phyloP scores from a whole-genome alignment of 1,284 basidiomycete genomes.

The Trametes sp. region DNA sequence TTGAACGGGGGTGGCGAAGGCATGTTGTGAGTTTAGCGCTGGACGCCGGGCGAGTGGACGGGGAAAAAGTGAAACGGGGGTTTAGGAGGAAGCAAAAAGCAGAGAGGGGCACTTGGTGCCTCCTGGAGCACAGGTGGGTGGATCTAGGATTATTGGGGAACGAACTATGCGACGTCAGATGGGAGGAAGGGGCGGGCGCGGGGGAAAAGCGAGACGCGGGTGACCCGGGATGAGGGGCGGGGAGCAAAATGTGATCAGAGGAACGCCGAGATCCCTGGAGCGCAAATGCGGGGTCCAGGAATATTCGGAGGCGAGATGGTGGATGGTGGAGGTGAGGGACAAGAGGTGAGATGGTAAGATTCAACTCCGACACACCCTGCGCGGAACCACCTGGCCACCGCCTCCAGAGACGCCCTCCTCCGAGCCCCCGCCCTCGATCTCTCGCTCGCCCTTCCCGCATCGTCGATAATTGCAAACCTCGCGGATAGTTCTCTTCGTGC shows the following conservation, averaged over 20 bases:
- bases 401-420: conserved; percentile 19
- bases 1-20: conserved; percentile 37
- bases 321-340: conserved; percentile 33
- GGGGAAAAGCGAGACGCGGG: conserved; percentile 5
- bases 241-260: conserved; percentile 8
- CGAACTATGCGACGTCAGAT: conserved; percentile 25
- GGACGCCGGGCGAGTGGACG: conserved; percentile 12
- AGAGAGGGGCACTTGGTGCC: conserved; percentile 5
- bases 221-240: not conserved
- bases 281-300: conserved; percentile 13
- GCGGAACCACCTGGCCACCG: conserved; percentile 34
- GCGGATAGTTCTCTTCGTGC: not conserved
- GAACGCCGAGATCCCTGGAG: conserved; percentile 15
- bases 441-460: too few relatives aligned
- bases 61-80: conserved; percentile 9
- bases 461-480: not conserved
- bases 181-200: conserved; percentile 15
- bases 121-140: conserved; percentile 7
- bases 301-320: conserved; percentile 26
- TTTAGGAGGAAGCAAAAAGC: conserved; percentile 6
- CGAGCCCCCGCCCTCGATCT: conserved; percentile 4
- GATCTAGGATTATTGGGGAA: conserved; percentile 23
- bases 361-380: conserved; percentile 38
- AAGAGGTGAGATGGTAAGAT: conserved; percentile 37
- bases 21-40: conserved; percentile 32